These are phyloP conservation scores for Coleophoma cylindrospora DNA, from an alignment of 2,329 filamentous ascomycete genomes.

Conservation along the genomic window DNA sequence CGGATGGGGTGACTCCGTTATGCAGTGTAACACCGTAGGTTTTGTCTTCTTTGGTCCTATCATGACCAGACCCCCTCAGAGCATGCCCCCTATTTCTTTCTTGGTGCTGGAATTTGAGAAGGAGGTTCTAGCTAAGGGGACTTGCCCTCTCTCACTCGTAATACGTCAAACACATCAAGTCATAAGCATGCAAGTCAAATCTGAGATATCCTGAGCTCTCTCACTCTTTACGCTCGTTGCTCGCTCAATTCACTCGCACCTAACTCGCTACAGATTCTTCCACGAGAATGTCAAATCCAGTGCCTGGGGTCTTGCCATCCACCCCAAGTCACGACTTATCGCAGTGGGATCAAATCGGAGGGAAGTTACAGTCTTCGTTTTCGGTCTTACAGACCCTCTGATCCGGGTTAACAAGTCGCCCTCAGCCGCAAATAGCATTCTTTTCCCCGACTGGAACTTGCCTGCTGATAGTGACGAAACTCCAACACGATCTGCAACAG, in stretches of 20 bases:
- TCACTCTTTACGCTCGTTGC: neutral
- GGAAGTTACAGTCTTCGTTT: conserved; percentile 49
- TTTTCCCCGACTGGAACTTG: no score
- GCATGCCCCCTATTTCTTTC: no score
- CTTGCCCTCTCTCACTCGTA: neutral
- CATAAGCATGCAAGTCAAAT: conserved; percentile 10
- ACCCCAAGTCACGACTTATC: conserved; percentile 75
- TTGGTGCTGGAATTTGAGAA: neutral
- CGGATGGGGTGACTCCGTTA: neutral
- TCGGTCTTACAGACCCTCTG: conserved; percentile 24
- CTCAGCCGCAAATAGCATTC: no score
- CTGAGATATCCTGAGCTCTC: no score
- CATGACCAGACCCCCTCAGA: no score
- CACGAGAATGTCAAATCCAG: conserved; percentile 70
- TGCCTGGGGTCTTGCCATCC: conserved; percentile 83
- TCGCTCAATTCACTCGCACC: neutral
- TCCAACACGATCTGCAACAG: neutral
- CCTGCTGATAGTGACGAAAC: neutral
- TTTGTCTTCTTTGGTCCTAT: neutral
- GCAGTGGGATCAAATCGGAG: conserved; percentile 77
- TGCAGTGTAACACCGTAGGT: neutral
- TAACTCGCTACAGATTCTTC: conserved; percentile 48
- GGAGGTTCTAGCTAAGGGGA: neutral
- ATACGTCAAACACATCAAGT: conserved; percentile 2
- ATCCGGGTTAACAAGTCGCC: no score